A percentile compares a stretch with the other conserved stretches of the same genome.
Conservation (phyloP, 352 stramenopile species). For the Globisporangium camurandrum region DNA sequence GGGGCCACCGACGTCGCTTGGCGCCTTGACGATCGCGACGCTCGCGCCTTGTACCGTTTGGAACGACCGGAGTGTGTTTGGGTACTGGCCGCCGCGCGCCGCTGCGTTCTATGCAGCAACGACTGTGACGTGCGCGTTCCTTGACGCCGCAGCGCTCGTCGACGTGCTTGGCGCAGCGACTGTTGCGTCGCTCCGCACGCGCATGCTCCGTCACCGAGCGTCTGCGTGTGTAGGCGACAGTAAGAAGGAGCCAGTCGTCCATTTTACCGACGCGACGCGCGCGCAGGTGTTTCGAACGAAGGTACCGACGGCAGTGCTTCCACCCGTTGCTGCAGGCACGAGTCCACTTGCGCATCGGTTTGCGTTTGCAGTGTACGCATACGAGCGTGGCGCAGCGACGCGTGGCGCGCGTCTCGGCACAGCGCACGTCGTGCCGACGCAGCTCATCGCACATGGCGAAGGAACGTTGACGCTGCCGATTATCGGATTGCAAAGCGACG, state of each 20-base stretch:
- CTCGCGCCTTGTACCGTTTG: slow-evolving; percentile 20
- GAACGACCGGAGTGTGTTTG: slow-evolving; percentile 58
- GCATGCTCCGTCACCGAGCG: slow-evolving; percentile 27
- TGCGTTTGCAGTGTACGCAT: slow-evolving; percentile 31
- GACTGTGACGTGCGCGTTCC: slow-evolving; percentile 25
- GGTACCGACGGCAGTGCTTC: slow-evolving; percentile 16
- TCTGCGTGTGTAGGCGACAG: too few species aligned
- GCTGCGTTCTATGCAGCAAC: slow-evolving; percentile 33
- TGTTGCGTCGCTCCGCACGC: slow-evolving; percentile 22
- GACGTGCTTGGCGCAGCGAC: slow-evolving; percentile 23
- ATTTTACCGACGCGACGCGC: slow-evolving; percentile 26
- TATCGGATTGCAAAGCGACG: slow-evolving; percentile 11
- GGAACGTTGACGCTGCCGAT: slow-evolving; percentile 48
- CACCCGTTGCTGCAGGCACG: too few species aligned
- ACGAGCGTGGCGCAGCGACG: slow-evolving; percentile 10
- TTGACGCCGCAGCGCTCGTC: slow-evolving; percentile 31
- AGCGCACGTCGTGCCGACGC: slow-evolving; percentile 32
- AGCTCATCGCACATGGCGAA: slow-evolving; percentile 47
- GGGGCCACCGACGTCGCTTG: slow-evolving; percentile 36
- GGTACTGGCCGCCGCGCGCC: slow-evolving; percentile 26
- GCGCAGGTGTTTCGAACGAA: slow-evolving; percentile 50
- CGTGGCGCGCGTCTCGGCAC: slow-evolving; percentile 26
- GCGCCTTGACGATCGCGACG: slow-evolving; percentile 22
- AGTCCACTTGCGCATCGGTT: slow-evolving; percentile 35
- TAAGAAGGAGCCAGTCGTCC: neutral